These are phyloP conservation scores for Tuber magnatum DNA, from an alignment of 495 filamentous ascomycete species.

Conservation along the genomic window DNA sequence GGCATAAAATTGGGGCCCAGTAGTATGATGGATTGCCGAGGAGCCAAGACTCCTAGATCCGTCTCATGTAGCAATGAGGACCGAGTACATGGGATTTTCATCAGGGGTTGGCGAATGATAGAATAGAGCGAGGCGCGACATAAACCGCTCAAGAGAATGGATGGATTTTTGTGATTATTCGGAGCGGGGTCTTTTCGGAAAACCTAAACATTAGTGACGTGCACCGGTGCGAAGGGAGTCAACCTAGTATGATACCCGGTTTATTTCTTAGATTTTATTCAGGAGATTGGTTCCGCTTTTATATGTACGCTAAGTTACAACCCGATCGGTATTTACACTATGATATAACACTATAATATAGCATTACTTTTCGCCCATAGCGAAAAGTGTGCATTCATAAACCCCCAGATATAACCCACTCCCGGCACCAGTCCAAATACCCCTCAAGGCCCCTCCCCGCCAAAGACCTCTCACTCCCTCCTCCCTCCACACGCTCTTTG, in stretches of 20 bases:
- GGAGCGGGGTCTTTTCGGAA: background rate
- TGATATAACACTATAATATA: background rate
- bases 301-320: background rate
- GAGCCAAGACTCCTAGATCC: background rate
- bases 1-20: too few species aligned
- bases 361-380: background rate
- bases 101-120: background rate
- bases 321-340: background rate
- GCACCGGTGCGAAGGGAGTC: background rate
- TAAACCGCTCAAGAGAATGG: background rate
- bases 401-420: slow-evolving; percentile 29
- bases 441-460: slow-evolving; percentile 25
- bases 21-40: too few species aligned
- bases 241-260: background rate
- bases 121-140: background rate
- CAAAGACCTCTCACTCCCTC: slow-evolving; percentile 22
- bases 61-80: too few species aligned
- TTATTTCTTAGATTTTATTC: background rate
- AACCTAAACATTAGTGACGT: background rate
- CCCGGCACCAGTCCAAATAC: slow-evolving; percentile 19
- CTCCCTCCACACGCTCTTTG: slow-evolving; percentile 8
- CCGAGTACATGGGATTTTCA: background rate
- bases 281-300: background rate
- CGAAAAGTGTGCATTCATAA: slow-evolving; percentile 17
- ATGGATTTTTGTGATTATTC: background rate